Evolutionary conservation across 2,329 filamentous ascomycete genomes (phyloP), one percentile per base, ranked within the genome.

Genomic region (Fusarium gaditjirri): DNA sequence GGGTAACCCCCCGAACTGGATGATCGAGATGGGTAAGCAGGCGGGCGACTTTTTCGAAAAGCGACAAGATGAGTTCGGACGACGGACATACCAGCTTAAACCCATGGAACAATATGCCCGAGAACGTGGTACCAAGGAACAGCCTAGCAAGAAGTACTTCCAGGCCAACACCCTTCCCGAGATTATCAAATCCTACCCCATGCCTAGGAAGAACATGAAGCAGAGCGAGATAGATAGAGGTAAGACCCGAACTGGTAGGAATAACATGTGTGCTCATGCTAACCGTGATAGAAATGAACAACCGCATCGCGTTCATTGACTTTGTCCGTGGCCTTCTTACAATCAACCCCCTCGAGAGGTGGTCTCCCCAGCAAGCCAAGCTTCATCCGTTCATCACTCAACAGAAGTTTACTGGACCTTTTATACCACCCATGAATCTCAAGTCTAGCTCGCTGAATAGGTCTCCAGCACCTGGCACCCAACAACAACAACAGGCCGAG

Each of bases 201-300:
- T 99, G 95, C 96, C 96, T 52, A 89, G 96, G 78, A 99, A 99
- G 85, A 98, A 98, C 79, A 99, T 99, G 96, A 99, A 99, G 85
- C 94, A 93, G 81, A 93, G 91, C 75, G 96, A 99, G 83, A 92
- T 99, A 73, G 96, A 99, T 77, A 86, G 96, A 93, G 96, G 96
- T 98, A 86, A 42, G 76, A 23, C 23, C n/a, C 16, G 27, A 43
- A 14, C 39, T 4, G 23, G 16, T 36, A 14, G 6, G 36, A 23
- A 12, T 23, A 5, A 16, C 41, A 33, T n/a, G 42, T 16, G 52
- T n/a, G 47, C 39, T 14, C 17, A 29, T 35, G 71, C 76, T 61
- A 70, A 69, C 19, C 79, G 63, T 78, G 65, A 23, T 79, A 99
- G 96, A 99, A 91, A 97, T 99, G 92, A 97, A 96, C 79, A 99